Conservation (phyloP, 1,284 basidiomycete genomes). For the Anthracocystis walkeri region DNA sequence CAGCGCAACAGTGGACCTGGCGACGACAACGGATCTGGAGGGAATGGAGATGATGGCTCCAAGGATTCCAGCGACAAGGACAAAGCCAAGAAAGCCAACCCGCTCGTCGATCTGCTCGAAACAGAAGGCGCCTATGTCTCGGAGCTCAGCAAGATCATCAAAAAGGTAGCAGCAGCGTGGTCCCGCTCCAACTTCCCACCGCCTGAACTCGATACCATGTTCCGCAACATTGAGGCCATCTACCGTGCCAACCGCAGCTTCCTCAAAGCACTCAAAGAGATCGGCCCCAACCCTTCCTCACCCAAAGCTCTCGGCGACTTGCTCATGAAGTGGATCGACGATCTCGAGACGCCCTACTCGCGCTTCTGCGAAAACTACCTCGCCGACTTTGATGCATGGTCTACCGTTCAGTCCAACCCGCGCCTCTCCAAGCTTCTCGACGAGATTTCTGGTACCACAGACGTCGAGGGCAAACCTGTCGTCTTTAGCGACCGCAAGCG, state of each 20-base stretch:
- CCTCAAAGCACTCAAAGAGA: constrained; percentile 82
- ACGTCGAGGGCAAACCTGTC: constrained; percentile 49
- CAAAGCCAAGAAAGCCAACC: constrained; percentile 73
- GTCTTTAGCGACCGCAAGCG: constrained; percentile 56
- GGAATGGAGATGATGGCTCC: constrained; percentile 30
- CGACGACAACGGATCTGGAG: constrained; percentile 34
- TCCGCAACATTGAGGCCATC: constrained; percentile 88
- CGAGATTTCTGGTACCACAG: constrained; percentile 75
- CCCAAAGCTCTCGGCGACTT: constrained; percentile 95
- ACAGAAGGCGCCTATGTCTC: constrained; percentile 95
- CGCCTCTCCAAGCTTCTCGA: constrained; percentile 79
- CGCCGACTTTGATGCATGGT: constrained; percentile 84
- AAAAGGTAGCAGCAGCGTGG: constrained; percentile 98
- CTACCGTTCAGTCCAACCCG: constrained; percentile 80
- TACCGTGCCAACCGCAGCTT: constrained; percentile 90
- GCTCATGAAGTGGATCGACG: constrained; percentile 92
- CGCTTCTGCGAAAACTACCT: constrained; percentile 81
- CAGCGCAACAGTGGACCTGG: constrained; percentile 26
- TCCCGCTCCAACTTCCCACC: constrained; percentile 93
- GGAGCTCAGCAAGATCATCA: constrained; percentile 86
- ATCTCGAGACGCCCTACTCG: constrained; percentile 81
- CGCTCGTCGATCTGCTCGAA: constrained; percentile 89
- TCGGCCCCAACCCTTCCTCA: constrained; percentile 90
- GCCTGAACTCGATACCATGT: constrained; percentile 90
- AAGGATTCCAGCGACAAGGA: constrained; percentile 37